Evolutionary conservation across 2,329 filamentous ascomycete genomes (phyloP).

Genomic region (Dryadomyces sulphureus): DNA sequence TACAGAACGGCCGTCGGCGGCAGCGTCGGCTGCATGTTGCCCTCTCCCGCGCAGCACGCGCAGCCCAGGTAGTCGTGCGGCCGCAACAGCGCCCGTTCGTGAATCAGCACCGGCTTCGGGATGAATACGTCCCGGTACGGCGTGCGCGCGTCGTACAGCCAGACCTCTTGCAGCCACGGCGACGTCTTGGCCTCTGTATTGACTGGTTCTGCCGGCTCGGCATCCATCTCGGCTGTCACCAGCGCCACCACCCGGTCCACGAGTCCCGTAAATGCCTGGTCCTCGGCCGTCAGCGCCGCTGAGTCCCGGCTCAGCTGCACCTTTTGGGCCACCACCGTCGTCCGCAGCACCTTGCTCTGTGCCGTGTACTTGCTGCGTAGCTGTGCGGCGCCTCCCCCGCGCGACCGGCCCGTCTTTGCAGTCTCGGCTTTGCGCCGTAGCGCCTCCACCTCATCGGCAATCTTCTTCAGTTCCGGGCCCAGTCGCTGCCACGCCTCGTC

Average conservation of each 20-base stretch:
- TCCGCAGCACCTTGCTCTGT: conserved; percentile 54
- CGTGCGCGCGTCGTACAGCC: conserved; percentile 58
- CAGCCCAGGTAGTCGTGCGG: conserved; percentile 70
- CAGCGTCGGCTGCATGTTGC: conserved; percentile 33
- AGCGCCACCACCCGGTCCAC: conserved; percentile 40
- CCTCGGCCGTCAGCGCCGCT: conserved; percentile 53
- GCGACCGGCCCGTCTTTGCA: conserved; percentile 16
- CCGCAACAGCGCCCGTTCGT: conserved; percentile 56
- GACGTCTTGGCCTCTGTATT: background rate
- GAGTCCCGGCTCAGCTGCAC: conserved; percentile 67
- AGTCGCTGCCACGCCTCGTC: conserved; percentile 11
- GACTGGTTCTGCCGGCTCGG: conserved; percentile 20
- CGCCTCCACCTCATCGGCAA: conserved; percentile 29
- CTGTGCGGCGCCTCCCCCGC: background rate
- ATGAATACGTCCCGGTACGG: conserved; percentile 63
- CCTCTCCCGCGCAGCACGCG: conserved; percentile 43
- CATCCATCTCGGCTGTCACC: conserved; percentile 23
- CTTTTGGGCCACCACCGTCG: conserved; percentile 68
- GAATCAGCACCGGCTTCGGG: conserved; percentile 52
- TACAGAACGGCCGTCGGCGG: conserved; percentile 63
- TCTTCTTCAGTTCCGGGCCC: conserved; percentile 20
- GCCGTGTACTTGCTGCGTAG: conserved; percentile 65
- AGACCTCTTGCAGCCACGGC: conserved; percentile 53
- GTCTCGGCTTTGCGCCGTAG: conserved; percentile 30
- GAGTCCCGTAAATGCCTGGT: conserved; percentile 53